Conservation (phyloP, 768 basidiomycete species). For the Suillus bovinus region DNA sequence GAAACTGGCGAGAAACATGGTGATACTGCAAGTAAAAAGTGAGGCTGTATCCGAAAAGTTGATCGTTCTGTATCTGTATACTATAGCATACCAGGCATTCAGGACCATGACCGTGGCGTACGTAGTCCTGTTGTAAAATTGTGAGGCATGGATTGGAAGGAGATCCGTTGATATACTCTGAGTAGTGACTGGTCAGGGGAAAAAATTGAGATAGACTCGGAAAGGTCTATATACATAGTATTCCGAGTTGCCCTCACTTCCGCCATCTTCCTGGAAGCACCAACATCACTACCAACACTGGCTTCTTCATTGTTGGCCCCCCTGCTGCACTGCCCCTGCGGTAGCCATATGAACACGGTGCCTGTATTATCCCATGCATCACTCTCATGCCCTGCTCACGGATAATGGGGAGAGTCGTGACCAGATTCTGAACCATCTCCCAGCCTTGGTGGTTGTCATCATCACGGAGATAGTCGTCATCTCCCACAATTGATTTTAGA, state of each 20-base stretch:
- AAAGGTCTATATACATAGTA: neutral
- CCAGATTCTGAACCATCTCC: slow-evolving; percentile 23
- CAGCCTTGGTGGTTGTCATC: slow-evolving; percentile 12
- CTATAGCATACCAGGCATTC: neutral
- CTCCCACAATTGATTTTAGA: slow-evolving; percentile 16
- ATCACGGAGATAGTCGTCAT: too few relatives aligned
- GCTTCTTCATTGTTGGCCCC: neutral
- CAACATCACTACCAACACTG: neutral
- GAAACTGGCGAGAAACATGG: neutral
- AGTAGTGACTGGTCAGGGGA: neutral
- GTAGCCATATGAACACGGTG: too few relatives aligned
- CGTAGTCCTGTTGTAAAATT: neutral
- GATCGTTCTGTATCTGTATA: neutral
- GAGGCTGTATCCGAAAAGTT: neutral
- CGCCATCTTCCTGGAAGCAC: neutral
- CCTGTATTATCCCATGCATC: neutral
- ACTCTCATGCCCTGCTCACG: neutral
- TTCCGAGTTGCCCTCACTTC: neutral
- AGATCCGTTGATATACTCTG: neutral
- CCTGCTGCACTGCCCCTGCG: neutral
- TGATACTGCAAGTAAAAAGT: neutral
- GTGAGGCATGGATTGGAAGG: neutral
- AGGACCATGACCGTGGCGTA: neutral
- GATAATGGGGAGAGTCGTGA: slow-evolving; percentile 22
- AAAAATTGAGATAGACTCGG: neutral